A percentile compares a stretch with the other conserved stretches of the same genome.
Evolutionary conservation across 169 alveolate genomes (phyloP).

Genomic region (Cryptosporidium canis): DNA sequence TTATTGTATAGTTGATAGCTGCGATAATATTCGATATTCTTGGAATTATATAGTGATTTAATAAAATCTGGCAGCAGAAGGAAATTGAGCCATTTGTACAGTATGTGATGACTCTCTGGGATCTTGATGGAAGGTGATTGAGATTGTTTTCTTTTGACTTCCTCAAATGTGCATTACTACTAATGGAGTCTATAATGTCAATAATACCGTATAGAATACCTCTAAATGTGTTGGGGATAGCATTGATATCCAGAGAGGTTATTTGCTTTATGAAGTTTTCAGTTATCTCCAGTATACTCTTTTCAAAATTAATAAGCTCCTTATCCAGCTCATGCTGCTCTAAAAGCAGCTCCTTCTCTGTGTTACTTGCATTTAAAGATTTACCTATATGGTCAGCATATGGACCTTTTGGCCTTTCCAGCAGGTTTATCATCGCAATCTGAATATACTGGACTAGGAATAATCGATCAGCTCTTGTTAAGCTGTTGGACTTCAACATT

Average conservation of each 20-base stretch:
- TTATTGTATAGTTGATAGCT: constrained; percentile 15
- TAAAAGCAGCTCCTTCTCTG: background rate
- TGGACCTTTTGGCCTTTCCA: constrained; percentile 24
- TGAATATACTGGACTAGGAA: constrained; percentile 44
- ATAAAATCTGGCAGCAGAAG: constrained; percentile 45
- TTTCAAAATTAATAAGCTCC: constrained; percentile 4
- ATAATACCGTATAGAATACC: constrained; percentile 59
- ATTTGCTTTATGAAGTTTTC: constrained; percentile 31
- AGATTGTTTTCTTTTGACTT: constrained; percentile 10
- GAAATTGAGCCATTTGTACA: constrained; percentile 63
- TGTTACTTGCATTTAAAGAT: background rate
- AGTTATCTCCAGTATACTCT: background rate
- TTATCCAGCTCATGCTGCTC: constrained; percentile 33
- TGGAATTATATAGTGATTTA: constrained; percentile 61
- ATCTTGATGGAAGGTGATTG: constrained; percentile 28
- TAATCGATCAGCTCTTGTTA: background rate
- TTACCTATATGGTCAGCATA: constrained; percentile 12
- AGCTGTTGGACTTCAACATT: constrained; percentile 9
- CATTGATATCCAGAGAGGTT: constrained; percentile 11
- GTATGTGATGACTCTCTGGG: constrained; percentile 2
- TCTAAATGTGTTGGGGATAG: constrained; percentile 55
- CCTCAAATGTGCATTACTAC: constrained; percentile 34
- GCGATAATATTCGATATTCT: constrained; percentile 39
- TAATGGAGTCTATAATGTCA: constrained; percentile 56
- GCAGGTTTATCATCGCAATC: constrained; percentile 3